Base-by-base conservation (phyloP, 2,329 filamentous ascomycete genomes). In the Chalara sp. region DNA sequence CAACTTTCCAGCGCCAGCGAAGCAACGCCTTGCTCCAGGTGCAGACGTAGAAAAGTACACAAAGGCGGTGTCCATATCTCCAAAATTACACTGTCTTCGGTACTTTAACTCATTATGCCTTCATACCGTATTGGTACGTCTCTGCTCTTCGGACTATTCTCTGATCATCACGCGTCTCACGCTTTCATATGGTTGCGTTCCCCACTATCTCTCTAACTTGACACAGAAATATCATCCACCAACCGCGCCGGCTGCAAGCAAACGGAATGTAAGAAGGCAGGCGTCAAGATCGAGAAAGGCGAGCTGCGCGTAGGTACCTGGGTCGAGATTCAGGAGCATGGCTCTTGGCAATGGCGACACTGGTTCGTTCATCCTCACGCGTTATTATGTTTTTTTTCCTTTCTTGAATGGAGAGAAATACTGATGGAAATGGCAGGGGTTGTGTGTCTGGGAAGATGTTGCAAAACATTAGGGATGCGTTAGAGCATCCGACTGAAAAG, bases 371-470 rank as follows among this genome's bases (percentile, higher is more conserved):
- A n/a, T 32, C 8, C 31, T 12, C 12, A 39, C 32, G 5, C 29
- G 32, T 21, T 11, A n/a, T 47, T 21, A 32, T 44, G 4, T 6
- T 5, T 28, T 37, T 35, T 43, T 43, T 40, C 28, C 28, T 49
- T 13, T 41, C 6, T 41, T 3, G 21, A 21, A 21, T 21, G 21
- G 21, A 21, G 21, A 32, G 6, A 32, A 95, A 91, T 21, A 28
- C 40, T 43, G n/a, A 43, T 43, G n/a, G 8, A 13, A 13, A 13
- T 7, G 13, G 8, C 29, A 43, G 40, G 91, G 91, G 92, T 32
- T 97, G 92, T 61, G 81, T 91, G 35, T 95, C 89, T 12, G 90
- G 90, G 28, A 75, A 77, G 49, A 81, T 89, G 62, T 72, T 96
- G 53, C 63, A 72, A 51, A 84, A 87, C 56, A 69, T 90, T 45